Conservation (phyloP, 768 basidiomycete species). For the Pulveroboletus frians region DNA sequence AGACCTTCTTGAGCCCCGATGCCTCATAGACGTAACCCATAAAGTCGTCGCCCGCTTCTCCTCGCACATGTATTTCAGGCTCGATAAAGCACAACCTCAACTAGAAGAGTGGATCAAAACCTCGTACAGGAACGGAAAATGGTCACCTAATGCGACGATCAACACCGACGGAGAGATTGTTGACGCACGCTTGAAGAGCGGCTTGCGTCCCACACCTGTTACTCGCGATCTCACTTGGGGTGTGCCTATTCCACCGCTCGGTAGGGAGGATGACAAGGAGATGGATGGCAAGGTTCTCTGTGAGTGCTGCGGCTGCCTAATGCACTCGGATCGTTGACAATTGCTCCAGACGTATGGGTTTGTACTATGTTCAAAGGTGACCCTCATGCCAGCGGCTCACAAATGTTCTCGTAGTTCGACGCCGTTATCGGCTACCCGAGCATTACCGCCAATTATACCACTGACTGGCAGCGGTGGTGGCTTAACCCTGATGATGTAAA, state of each 20-base stretch:
- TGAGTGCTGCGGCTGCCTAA: conserved; percentile 39
- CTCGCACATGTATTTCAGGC: conserved; percentile 86
- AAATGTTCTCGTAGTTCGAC: conserved; percentile 64
- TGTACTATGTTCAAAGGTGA: conserved; percentile 25
- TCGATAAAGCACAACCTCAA: conserved; percentile 76
- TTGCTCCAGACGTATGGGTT: conserved; percentile 82
- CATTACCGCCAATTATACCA: conserved; percentile 92
- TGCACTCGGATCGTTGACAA: conserved; percentile 6
- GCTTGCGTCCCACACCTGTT: conserved; percentile 83
- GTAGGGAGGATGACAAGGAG: conserved; percentile 69
- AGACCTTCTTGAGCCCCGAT: conserved; percentile 92
- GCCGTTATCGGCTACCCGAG: conserved; percentile 96
- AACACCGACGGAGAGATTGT: conserved; percentile 84
- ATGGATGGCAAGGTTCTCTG: conserved; percentile 96
- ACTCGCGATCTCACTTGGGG: conserved; percentile 97
- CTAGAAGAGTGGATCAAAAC: conserved; percentile 85
- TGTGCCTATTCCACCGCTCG: conserved; percentile 77
- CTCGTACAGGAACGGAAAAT: conserved; percentile 77
- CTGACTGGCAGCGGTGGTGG: conserved; percentile 98
- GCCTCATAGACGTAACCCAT: conserved; percentile 80
- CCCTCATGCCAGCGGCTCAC: background rate
- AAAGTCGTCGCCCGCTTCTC: conserved; percentile 70
- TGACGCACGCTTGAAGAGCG: conserved; percentile 81
- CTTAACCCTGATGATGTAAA: conserved; percentile 83
- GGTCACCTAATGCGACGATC: conserved; percentile 90